A percentile compares a stretch with the other conserved stretches of the same genome.
Evolutionary conservation across 495 filamentous ascomycete species (phyloP).

Genomic region (Thermochaetoides thermophila): DNA sequence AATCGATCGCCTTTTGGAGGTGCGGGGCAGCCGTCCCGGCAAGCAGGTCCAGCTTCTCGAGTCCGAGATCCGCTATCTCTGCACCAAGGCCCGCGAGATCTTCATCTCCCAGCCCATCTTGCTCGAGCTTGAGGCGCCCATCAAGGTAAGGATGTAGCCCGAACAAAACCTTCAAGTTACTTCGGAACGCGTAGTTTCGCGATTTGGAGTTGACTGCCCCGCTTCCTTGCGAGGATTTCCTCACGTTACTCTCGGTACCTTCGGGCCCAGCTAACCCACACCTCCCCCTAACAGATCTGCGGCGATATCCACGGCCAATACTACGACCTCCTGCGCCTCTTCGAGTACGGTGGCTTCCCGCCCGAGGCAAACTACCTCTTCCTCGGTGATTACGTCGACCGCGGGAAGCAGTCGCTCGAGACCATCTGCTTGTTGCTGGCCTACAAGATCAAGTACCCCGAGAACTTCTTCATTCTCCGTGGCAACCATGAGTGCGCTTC

Average conservation of each 20-base stretch:
- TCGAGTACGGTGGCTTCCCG: conserved; percentile 97
- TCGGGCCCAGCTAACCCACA: conserved; percentile 6
- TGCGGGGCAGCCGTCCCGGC: conserved; percentile 91
- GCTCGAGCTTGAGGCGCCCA: conserved; percentile 92
- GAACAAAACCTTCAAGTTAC: conserved; percentile 18
- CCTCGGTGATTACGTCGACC: conserved; percentile 96
- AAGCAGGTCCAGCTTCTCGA: conserved; percentile 97
- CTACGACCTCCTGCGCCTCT: conserved; percentile 91
- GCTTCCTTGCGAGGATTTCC: conserved; percentile 2
- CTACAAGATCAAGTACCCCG: conserved; percentile 99
- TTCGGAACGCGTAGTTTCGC: too few species aligned
- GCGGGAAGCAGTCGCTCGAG: conserved; percentile 98
- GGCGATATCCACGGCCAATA: conserved; percentile 99
- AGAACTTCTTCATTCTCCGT: conserved; percentile 98
- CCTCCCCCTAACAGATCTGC: conserved; percentile 55
- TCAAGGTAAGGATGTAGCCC: conserved; percentile 55
- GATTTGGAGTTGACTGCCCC: too few species aligned
- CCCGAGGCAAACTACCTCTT: conserved; percentile 99
- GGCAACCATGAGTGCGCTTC: conserved; percentile 99
- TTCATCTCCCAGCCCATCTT: conserved; percentile 99
- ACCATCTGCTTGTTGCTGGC: conserved; percentile 96
- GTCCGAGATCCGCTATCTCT: conserved; percentile 92
- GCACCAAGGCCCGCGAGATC: conserved; percentile 97
- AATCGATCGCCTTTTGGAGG: conserved; percentile 94
- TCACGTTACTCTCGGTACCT: background rate